phyloP scores from a whole-genome alignment of 441 rosid species.

The Gossypium trilobum region DNA sequence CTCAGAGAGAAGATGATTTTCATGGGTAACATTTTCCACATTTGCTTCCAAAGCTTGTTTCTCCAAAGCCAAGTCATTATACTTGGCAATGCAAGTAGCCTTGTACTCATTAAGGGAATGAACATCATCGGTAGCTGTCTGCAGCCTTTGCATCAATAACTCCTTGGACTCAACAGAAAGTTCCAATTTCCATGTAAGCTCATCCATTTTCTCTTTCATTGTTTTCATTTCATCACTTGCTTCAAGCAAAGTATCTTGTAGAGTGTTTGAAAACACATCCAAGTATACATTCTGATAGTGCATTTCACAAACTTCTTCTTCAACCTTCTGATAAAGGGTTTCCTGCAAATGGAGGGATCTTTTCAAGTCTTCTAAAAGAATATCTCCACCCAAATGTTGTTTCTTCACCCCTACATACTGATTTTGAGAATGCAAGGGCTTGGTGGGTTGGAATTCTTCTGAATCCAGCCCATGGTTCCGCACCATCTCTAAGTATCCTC shows the following conservation, averaged over 20 bases:
- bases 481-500: slow-evolving; percentile 23
- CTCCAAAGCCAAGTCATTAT: slow-evolving; percentile 48
- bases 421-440: slow-evolving; percentile 37
- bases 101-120: slow-evolving; percentile 53
- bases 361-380: slow-evolving; percentile 63
- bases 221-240: slow-evolving; percentile 40
- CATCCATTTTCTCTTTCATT: slow-evolving; percentile 44
- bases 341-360: slow-evolving; percentile 78
- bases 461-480: slow-evolving; percentile 32
- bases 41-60: slow-evolving; percentile 54
- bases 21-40: slow-evolving; percentile 42
- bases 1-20: slow-evolving; percentile 51
- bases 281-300: slow-evolving; percentile 57
- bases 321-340: slow-evolving; percentile 70
- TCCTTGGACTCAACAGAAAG: slow-evolving; percentile 55
- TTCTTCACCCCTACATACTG: slow-evolving; percentile 40
- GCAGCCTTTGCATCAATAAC: slow-evolving; percentile 55
- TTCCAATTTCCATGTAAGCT: slow-evolving; percentile 58
- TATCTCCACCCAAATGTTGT: slow-evolving; percentile 59
- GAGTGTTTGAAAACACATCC: slow-evolving; percentile 70
- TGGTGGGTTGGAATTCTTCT: slow-evolving; percentile 28
- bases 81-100: slow-evolving; percentile 43
- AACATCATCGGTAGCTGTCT: slow-evolving; percentile 56
- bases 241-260: slow-evolving; percentile 59
- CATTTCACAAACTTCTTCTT: slow-evolving; percentile 75